phyloP scores from a whole-genome alignment of 495 filamentous ascomycete species.

The Penicillium argentinense region DNA sequence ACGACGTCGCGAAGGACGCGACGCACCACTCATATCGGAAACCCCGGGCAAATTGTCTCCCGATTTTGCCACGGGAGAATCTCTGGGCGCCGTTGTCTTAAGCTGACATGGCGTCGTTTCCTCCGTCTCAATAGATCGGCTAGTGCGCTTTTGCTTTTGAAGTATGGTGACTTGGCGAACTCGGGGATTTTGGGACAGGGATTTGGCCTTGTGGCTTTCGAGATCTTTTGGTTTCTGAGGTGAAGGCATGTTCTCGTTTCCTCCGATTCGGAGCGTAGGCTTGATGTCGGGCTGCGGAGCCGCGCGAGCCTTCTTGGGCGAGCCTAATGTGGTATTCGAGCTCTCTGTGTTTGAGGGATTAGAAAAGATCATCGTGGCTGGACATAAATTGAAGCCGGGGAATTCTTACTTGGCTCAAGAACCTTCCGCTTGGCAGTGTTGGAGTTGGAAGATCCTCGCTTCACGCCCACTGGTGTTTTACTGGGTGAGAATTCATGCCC shows the following conservation, averaged over 20 bases:
- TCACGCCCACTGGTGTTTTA: conserved; percentile 21
- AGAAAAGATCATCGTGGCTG: conserved; percentile 9
- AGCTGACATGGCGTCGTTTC: conserved; percentile 7
- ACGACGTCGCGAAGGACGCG: conserved; percentile 63
- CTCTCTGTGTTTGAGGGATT: conserved; percentile 46
- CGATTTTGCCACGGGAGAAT: conserved; percentile 10
- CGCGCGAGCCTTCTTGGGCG: conserved; percentile 26
- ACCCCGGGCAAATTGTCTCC: conserved; percentile 8
- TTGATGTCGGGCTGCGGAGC: conserved; percentile 15
- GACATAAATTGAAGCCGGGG: neutral
- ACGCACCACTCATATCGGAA: conserved; percentile 39
- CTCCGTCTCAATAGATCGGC: conserved; percentile 7
- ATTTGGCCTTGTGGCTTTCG: conserved; percentile 5
- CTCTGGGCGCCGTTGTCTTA: neutral
- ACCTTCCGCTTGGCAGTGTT: conserved; percentile 45
- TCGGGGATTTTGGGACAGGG: conserved; percentile 11
- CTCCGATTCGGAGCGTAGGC: conserved; percentile 2
- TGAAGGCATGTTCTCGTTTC: conserved; percentile 17
- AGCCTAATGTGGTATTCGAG: conserved; percentile 46
- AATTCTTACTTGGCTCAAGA: conserved; percentile 58
- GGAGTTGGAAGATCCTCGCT: conserved; percentile 13
- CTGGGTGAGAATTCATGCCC: conserved; percentile 14
- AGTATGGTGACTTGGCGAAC: conserved; percentile 1
- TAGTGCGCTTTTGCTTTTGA: conserved; percentile 20
- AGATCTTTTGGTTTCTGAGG: conserved; percentile 17